Evolutionary conservation across 1,284 basidiomycete species (phyloP), one percentile per base, ranked within the genome.

Genomic region (Psilocybe mexicana): DNA sequence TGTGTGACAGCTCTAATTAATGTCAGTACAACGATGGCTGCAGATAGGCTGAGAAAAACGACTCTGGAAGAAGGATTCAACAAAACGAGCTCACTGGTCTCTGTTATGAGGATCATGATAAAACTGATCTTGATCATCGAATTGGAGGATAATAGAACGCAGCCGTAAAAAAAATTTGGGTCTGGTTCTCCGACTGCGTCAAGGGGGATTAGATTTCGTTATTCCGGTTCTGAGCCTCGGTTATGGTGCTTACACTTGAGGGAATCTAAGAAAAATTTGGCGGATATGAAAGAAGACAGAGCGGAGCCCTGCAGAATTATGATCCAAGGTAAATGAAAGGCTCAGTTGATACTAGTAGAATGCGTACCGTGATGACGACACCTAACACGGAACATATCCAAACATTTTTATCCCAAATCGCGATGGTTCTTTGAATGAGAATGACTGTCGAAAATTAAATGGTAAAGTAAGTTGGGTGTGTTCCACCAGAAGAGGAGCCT

Each of bases 351-450:
- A 18, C 18, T 3, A 30, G 47, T 14, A 44, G 11, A 44, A 11
- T 18, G 42, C 28, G 43, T 23, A 54, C n/a, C 12, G 53, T 63
- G 18, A 71, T 52, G 8, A 72, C 61, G 30, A 54, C 2, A 10
- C 44, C 44, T 30, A 58, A 5, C 3, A 52, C 18, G 30, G 10
- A 25, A 18, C 30, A 48, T 26, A 77, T 68, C 25, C 64, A 60
- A 7, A 68, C 70, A 50, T 67, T 72, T 11, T 75, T 65, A 56
- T 74, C 72, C 76, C 75, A 79, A 18, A 78, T 70, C 7, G 76
- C 76, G 55, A 76, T 77, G 7, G 77, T 78, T 18, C 76, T 72
- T 6, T 79, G 64, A 60, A 73, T 67, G 24, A 78, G 69, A 42
- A 78, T 72, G 6, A 60, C 72, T 76, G 24, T 25, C 24, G 24